Percentiles rank a stretch among this genome's conserved stretches.
Conservation (phyloP, 305 asterid species). For the Fraxinus xanthoxyloides region DNA sequence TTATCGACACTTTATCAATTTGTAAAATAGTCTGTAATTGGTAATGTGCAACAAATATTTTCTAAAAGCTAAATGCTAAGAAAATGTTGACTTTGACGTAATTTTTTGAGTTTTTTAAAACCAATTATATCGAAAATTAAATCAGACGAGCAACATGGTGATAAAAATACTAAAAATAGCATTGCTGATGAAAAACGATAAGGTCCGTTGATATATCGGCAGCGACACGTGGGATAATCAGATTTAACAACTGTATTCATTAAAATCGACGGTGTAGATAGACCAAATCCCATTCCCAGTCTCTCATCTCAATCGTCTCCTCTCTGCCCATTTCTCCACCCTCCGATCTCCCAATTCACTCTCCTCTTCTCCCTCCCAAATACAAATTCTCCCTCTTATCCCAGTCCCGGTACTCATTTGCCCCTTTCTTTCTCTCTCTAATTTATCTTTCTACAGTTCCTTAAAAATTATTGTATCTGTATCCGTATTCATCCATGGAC, state of each 20-base stretch:
- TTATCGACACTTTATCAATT: too few relatives aligned
- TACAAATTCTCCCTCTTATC: conserved; percentile 32
- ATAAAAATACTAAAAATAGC: not conserved
- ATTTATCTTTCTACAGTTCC: not conserved
- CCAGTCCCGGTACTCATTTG: not conserved
- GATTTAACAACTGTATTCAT: not conserved
- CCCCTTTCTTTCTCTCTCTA: conserved; percentile 1
- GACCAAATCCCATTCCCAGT: conserved; percentile 20
- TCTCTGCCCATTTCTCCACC: conserved; percentile 72
- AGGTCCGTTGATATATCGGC: not conserved
- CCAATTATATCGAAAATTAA: not conserved
- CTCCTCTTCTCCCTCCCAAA: conserved; percentile 63
- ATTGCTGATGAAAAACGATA: not conserved
- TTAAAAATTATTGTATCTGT: conserved; percentile 3
- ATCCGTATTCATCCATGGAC: not conserved
- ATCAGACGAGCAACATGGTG: not conserved
- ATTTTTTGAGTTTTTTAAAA: too few relatives aligned
- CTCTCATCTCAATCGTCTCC: conserved; percentile 83
- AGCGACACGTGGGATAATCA: conserved; percentile 23
- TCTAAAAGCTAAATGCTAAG: too few relatives aligned
- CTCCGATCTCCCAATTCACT: conserved; percentile 45
- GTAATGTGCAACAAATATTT: too few relatives aligned
- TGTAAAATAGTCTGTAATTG: too few relatives aligned
- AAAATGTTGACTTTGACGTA: too few relatives aligned
- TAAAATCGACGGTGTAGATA: conserved; percentile 23